Conservation (phyloP, 805 yeast genomes). For the Wilhelminamyces savonicus region DNA sequence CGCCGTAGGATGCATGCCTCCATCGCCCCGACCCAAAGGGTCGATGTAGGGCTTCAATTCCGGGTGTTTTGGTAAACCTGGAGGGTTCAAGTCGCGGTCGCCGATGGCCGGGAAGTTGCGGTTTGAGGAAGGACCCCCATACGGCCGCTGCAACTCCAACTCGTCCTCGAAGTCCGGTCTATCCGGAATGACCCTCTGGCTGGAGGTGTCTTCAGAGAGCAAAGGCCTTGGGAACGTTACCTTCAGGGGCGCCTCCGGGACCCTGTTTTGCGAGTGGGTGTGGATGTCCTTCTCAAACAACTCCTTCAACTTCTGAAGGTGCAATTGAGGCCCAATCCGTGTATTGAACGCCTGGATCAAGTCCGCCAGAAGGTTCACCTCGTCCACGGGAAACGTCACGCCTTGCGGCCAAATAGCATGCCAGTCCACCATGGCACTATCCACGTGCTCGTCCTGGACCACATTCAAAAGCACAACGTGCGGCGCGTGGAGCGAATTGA, state of each 20-base stretch:
- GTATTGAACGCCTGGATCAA: slow-evolving; percentile 15
- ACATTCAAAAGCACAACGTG: slow-evolving; percentile 5
- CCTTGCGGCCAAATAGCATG: slow-evolving; percentile 7
- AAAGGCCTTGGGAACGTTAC: no score
- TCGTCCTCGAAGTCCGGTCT: slow-evolving; percentile 54
- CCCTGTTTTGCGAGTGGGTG: no score
- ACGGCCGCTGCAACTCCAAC: slow-evolving; percentile 25
- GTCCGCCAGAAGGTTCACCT: slow-evolving; percentile 11
- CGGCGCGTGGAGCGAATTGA: no score
- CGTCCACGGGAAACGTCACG: slow-evolving; percentile 17
- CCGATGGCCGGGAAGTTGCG: slow-evolving; percentile 34
- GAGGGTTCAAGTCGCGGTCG: slow-evolving; percentile 45
- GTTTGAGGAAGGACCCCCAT: slow-evolving; percentile 1
- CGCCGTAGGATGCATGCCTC: slow-evolving; percentile 52
- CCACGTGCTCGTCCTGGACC: slow-evolving; percentile 9
- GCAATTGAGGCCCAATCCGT: no score
- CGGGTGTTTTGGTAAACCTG: slow-evolving; percentile 37
- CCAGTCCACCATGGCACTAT: slow-evolving; percentile 19
- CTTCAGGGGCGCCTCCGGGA: no score
- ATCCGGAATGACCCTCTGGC: slow-evolving; percentile 11
- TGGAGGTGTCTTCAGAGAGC: no score
- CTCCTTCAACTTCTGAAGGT: no score
- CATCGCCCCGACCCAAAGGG: slow-evolving; percentile 30
- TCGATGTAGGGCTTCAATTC: slow-evolving; percentile 36
- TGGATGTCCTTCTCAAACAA: no score